Evolutionary conservation across 768 basidiomycete genomes (phyloP).

Genomic region (Calocybe cyanea): DNA sequence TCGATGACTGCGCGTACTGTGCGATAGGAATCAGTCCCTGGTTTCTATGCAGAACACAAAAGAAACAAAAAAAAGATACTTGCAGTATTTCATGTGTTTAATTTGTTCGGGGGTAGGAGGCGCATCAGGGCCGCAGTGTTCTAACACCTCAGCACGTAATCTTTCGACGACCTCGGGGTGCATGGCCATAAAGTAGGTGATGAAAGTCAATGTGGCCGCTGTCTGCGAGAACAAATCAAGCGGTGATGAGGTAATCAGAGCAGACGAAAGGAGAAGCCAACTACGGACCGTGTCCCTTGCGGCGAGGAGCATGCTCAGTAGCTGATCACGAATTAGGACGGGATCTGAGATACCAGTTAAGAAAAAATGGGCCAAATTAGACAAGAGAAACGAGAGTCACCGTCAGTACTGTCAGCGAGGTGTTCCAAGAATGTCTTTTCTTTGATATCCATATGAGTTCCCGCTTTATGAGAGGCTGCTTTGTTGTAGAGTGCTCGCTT

Average conservation of each 20-base stretch:
- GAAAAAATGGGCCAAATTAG: neutral
- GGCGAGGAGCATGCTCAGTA: conserved; percentile 74
- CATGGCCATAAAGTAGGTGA: conserved; percentile 65
- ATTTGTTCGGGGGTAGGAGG: conserved; percentile 55
- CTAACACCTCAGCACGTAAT: conserved; percentile 59
- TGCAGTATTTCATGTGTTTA: conserved; percentile 64
- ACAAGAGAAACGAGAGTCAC: conserved; percentile 25
- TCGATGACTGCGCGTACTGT: conserved; percentile 75
- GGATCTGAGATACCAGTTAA: conserved; percentile 40
- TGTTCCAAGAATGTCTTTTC: conserved; percentile 68
- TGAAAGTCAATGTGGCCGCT: conserved; percentile 62
- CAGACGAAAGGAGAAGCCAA: neutral
- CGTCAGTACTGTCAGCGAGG: conserved; percentile 60
- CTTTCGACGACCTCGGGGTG: conserved; percentile 52
- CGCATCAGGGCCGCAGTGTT: conserved; percentile 44
- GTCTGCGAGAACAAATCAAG: conserved; percentile 39
- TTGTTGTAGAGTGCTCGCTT: conserved; percentile 47
- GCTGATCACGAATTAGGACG: conserved; percentile 67
- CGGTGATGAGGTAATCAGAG: neutral
- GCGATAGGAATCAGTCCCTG: conserved; percentile 6
- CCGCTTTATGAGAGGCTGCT: conserved; percentile 30
- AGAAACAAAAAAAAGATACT: conserved; percentile 8
- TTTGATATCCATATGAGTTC: conserved; percentile 29
- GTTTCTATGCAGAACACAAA: neutral
- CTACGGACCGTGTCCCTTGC: conserved; percentile 71